Conservation (phyloP, 495 filamentous ascomycete species). For the Hyaloscypha finlandica region DNA sequence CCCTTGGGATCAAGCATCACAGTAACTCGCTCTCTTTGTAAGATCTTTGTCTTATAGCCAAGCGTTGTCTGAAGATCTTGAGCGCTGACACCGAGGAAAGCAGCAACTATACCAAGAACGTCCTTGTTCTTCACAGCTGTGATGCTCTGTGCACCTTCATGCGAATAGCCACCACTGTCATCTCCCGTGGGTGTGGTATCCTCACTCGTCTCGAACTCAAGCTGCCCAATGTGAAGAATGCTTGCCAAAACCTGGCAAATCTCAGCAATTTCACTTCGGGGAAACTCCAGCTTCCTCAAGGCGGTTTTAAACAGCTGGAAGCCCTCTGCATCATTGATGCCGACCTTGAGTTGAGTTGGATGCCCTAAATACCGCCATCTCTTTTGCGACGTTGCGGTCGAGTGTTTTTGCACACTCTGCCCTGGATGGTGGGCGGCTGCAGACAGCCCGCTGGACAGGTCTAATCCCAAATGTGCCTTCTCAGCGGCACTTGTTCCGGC, state of each 20-base stretch:
- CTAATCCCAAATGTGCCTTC: constrained; percentile 85
- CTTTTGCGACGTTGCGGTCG: constrained; percentile 60
- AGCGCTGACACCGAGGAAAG: constrained; percentile 82
- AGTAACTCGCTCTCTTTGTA: constrained; percentile 91
- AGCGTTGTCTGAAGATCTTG: constrained; percentile 83
- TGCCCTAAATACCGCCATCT: constrained; percentile 96
- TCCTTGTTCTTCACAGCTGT: constrained; percentile 94
- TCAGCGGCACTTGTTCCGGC: constrained; percentile 90
- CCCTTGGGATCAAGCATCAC: constrained; percentile 95
- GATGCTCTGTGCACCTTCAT: constrained; percentile 84
- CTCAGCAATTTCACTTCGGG: constrained; percentile 89
- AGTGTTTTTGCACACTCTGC: constrained; percentile 38
- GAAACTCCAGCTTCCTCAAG: constrained; percentile 89
- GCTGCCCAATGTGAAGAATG: constrained; percentile 92
- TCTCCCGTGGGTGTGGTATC: constrained; percentile 76
- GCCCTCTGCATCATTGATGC: constrained; percentile 91
- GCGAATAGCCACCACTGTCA: constrained; percentile 93
- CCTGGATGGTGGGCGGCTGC: constrained; percentile 37
- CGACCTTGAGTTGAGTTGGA: constrained; percentile 93
- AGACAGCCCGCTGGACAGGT: constrained; percentile 45
- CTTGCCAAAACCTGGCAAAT: constrained; percentile 91
- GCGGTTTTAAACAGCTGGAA: constrained; percentile 98
- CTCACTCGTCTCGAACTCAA: constrained; percentile 83
- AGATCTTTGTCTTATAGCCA: constrained; percentile 93
- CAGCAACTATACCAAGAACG: constrained; percentile 78